Conservation (phyloP, 371 early-diverging fungal genomes). For the Mycotypha africana region DNA sequence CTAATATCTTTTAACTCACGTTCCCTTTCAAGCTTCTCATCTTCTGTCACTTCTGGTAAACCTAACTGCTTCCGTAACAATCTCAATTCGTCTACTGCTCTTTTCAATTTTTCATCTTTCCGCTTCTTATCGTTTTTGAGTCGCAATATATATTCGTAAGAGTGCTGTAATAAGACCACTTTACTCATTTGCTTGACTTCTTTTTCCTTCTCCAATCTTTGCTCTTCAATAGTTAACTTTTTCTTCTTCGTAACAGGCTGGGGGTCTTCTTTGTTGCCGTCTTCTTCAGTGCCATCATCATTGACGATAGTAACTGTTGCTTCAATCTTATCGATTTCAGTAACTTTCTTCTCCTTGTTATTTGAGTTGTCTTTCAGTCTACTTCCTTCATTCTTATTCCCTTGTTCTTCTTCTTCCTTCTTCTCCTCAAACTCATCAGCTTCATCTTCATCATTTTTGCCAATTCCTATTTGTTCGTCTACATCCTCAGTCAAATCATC, state of each 20-base stretch:
- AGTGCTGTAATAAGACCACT: slow-evolving; percentile 41
- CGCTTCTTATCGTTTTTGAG: slow-evolving; percentile 42
- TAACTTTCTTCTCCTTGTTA: too few relatives aligned
- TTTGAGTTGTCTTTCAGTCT: too few relatives aligned
- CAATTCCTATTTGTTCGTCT: too few relatives aligned
- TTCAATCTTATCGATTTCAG: not conserved
- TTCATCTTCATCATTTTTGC: slow-evolving; percentile 7
- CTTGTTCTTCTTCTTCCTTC: too few relatives aligned
- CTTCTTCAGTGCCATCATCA: too few relatives aligned
- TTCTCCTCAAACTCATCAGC: slow-evolving; percentile 8
- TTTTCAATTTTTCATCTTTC: slow-evolving; percentile 31
- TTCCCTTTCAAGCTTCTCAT: slow-evolving; percentile 18
- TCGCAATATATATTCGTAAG: slow-evolving; percentile 54
- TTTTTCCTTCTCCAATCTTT: slow-evolving; percentile 26
- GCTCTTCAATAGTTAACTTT: too few relatives aligned
- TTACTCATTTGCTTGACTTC: slow-evolving; percentile 52
- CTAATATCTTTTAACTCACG: slow-evolving; percentile 21
- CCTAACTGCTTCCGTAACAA: slow-evolving; percentile 27
- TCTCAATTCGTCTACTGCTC: slow-evolving; percentile 32
- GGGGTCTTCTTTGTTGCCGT: too few relatives aligned
- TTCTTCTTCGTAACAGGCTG: too few relatives aligned
- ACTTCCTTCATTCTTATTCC: too few relatives aligned
- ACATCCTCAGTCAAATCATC: slow-evolving; percentile 7
- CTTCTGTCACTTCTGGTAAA: slow-evolving; percentile 25
- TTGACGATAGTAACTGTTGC: too few relatives aligned